Evolutionary conservation across 2,329 filamentous ascomycete species (phyloP).

Genomic region (Fusarium tuaranense): DNA sequence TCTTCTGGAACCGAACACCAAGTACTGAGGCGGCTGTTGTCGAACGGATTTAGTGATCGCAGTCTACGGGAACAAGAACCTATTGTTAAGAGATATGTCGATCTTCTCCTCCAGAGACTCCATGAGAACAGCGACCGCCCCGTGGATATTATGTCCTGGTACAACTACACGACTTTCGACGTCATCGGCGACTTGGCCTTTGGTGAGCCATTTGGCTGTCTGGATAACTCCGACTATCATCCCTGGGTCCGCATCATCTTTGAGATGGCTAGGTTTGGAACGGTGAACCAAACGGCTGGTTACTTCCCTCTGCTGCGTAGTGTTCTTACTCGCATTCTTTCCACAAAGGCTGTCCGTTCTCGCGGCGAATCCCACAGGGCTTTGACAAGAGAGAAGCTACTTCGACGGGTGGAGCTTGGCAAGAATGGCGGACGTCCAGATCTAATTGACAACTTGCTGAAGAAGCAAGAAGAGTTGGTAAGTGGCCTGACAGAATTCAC

Average conservation of each 20-base stretch:
- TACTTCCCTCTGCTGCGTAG: neutral
- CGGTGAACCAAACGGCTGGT: neutral
- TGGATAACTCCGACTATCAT: constrained; percentile 34
- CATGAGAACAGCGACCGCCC: constrained; percentile 6
- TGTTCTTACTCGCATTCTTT: neutral
- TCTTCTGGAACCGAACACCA: neutral
- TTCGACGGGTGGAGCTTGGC: neutral
- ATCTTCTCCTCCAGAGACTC: constrained; percentile 44
- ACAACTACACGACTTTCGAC: constrained; percentile 47
- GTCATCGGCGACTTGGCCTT: constrained; percentile 46
- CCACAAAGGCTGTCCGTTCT: neutral
- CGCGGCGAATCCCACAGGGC: neutral
- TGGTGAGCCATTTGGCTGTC: constrained; percentile 42
- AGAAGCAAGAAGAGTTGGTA: neutral
- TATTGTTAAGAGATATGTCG: constrained; percentile 52
- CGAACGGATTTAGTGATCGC: neutral
- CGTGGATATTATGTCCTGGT: constrained; percentile 44
- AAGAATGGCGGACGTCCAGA: neutral
- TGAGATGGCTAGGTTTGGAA: neutral
- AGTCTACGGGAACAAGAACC: constrained; percentile 33
- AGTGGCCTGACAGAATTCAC: neutral
- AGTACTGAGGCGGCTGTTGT: neutral
- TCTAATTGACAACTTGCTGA: neutral
- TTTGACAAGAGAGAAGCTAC: neutral
- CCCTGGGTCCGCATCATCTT: constrained; percentile 37